A percentile compares a stretch with the other conserved stretches of the same genome.
Evolutionary conservation across 2,329 filamentous ascomycete species (phyloP).

Genomic region (Cladosporium velox): DNA sequence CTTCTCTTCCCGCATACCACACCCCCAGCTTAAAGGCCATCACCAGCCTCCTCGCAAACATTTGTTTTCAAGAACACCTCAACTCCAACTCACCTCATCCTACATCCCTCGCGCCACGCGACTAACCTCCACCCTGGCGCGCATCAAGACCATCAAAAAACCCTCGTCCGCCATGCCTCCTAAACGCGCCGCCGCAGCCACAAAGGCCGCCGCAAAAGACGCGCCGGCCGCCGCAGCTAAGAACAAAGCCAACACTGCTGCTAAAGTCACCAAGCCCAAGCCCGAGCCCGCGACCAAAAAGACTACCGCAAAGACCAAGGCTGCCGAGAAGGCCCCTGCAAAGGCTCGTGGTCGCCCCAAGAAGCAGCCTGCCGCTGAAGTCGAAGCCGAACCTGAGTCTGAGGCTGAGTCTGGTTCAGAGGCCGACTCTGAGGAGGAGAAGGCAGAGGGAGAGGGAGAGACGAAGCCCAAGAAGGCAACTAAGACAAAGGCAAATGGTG

Average conservation of each 20-base stretch:
- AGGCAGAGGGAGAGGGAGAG: constrained; percentile 7
- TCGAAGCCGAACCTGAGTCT: constrained; percentile 8
- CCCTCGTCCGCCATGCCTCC: constrained; percentile 9
- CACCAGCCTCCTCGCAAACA: constrained; percentile 16
- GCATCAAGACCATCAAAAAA: constrained; percentile 21
- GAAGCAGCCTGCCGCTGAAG: constrained; percentile 6
- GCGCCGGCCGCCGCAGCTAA: constrained; percentile 27
- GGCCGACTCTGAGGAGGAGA: constrained; percentile 7
- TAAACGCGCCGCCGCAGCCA: constrained; percentile 17
- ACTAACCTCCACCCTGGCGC: constrained; percentile 15
- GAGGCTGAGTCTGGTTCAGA: constrained; percentile 16
- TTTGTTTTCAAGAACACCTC: constrained; percentile 1
- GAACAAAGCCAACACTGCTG: constrained; percentile 29
- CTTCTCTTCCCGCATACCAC: constrained; percentile 17
- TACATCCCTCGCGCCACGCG: not conserved
- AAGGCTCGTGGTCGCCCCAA: constrained; percentile 22
- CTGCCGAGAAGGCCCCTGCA: constrained; percentile 29
- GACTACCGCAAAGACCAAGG: constrained; percentile 32
- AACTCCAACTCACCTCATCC: not conserved
- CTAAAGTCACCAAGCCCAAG: constrained; percentile 29
- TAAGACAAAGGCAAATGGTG: constrained; percentile 18
- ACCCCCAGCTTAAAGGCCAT: not conserved
- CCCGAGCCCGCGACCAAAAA: constrained; percentile 33
- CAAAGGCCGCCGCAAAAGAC: constrained; percentile 21
- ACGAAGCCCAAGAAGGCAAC: constrained; percentile 17